phyloP scores from a whole-genome alignment of 2,329 filamentous ascomycete genomes.

The Domatiomyces globalis region DNA sequence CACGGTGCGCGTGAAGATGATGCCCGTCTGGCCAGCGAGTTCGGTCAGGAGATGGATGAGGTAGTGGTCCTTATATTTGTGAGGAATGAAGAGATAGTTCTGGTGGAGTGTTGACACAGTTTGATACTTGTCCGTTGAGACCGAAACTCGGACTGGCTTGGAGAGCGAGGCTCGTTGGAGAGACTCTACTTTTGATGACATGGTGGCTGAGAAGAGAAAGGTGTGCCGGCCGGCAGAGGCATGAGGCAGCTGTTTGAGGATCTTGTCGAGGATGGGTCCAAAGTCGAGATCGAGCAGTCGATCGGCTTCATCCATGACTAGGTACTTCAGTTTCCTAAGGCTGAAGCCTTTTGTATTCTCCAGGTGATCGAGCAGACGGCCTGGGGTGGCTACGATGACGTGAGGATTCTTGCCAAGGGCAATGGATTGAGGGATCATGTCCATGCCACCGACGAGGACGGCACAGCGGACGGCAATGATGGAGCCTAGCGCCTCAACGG shows the following conservation, averaged over 20 bases:
- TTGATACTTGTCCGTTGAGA: slow-evolving; percentile 73
- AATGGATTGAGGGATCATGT: slow-evolving; percentile 86
- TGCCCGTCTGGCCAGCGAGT: slow-evolving; percentile 68
- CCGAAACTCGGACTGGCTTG: slow-evolving; percentile 69
- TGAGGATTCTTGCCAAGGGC: slow-evolving; percentile 93
- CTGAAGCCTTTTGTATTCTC: slow-evolving; percentile 97
- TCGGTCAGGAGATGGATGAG: slow-evolving; percentile 78
- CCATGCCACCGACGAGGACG: slow-evolving; percentile 82
- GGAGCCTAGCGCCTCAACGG: slow-evolving; percentile 75
- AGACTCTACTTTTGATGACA: slow-evolving; percentile 84
- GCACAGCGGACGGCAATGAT: slow-evolving; percentile 77
- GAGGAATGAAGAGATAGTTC: slow-evolving; percentile 72
- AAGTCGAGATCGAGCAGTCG: slow-evolving; percentile 87
- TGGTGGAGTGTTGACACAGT: slow-evolving; percentile 82
- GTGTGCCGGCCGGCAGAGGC: slow-evolving; percentile 51
- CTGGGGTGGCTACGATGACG: slow-evolving; percentile 82
- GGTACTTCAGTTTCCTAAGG: slow-evolving; percentile 63
- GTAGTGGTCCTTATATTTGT: slow-evolving; percentile 78
- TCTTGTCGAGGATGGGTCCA: slow-evolving; percentile 80
- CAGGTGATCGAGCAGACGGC: slow-evolving; percentile 75
- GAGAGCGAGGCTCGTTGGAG: slow-evolving; percentile 77
- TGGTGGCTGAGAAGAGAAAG: slow-evolving; percentile 86
- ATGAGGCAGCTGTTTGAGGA: slow-evolving; percentile 72
- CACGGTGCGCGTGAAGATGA: slow-evolving; percentile 86
- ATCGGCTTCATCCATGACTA: slow-evolving; percentile 94